phyloP scores from a whole-genome alignment of 2,329 filamentous ascomycete genomes.

The Colletotrichum trifolii region DNA sequence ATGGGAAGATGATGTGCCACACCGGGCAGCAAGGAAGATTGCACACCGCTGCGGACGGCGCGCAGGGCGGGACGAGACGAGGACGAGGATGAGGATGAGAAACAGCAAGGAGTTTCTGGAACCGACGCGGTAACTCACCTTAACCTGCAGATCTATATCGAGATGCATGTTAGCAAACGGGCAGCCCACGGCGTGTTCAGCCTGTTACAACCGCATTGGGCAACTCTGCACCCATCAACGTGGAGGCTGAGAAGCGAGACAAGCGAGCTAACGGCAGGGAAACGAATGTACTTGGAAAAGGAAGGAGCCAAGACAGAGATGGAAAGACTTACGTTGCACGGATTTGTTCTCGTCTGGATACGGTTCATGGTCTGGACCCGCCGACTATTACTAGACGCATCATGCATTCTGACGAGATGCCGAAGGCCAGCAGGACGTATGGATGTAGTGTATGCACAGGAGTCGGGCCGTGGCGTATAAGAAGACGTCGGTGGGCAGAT shows the following conservation, averaged over 20 bases:
- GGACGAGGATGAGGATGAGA: neutral
- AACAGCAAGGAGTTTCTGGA: neutral
- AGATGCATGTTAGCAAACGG: conserved; percentile 14
- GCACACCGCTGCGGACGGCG: too few relatives aligned
- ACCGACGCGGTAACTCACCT: conserved; percentile 20
- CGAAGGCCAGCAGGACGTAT: neutral
- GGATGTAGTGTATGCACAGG: neutral
- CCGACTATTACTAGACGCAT: conserved; percentile 10
- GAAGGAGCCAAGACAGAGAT: neutral
- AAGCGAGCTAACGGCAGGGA: neutral
- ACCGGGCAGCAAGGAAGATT: too few relatives aligned
- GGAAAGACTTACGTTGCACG: conserved; percentile 32
- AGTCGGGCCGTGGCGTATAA: conserved; percentile 17
- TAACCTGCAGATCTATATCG: conserved; percentile 26
- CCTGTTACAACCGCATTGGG: conserved; percentile 6
- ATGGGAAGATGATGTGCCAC: too few relatives aligned
- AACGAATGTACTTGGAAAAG: neutral
- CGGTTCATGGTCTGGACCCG: conserved; percentile 30
- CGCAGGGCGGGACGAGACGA: neutral
- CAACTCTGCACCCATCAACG: neutral
- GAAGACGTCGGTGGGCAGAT: conserved; percentile 9
- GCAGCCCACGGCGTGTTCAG: conserved; percentile 4
- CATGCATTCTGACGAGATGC: conserved; percentile 15
- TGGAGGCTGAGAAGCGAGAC: neutral
- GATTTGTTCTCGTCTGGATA: conserved; percentile 25